Evolutionary conservation across 1,139 yeast genomes (phyloP), one percentile per base, ranked within the genome.

Genomic region (Meyerozyma elateridarum): DNA sequence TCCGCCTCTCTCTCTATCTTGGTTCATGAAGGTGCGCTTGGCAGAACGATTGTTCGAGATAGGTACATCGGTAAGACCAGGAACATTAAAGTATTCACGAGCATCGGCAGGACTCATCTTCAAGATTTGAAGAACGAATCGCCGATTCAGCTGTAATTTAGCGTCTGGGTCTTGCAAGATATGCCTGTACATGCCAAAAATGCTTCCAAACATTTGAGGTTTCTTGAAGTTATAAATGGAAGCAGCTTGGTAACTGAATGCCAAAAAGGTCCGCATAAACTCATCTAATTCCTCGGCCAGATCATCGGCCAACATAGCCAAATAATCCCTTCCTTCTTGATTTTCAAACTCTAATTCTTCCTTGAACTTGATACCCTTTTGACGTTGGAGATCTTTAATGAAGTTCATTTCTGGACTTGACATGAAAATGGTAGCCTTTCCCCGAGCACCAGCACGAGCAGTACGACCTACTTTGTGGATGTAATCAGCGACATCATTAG

Each of bases 381-480:
- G 59, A 18, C 50, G 48, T 31, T 56, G 48, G 46, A 82, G 64
- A 3, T 59, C 54, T 21, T 55, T 52, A 31, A 70, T 56, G 51
- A 72, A 81, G 14, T 66, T 65, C 22, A 52, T 41, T 54, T 83
- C 89, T 20, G 56, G 50, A 34, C 62, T 51, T 14, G 76, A 56
- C 28, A 72, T 45, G 47, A 75, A 78, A 28, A 78, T 52, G 7
- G 73, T 54, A 2, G 91, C 80, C 25, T 64, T 63, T 44, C 98
- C 98, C 22, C 70, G 64, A 42, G 75, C 74, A 39, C 96, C 96
- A 38, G 91, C 95, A 63, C 98, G 78, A 30, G 95, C 97, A 15
- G 97, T 89, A 70, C 98, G 81, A 39, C 98, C 98, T 46, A 89
- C 83, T 57, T 95, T 79, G 57, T 91, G 98, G 33, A 89, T 77